Evolutionary conservation across 345 rosid genomes (phyloP).

Genomic region (Reutealis trisperma): DNA sequence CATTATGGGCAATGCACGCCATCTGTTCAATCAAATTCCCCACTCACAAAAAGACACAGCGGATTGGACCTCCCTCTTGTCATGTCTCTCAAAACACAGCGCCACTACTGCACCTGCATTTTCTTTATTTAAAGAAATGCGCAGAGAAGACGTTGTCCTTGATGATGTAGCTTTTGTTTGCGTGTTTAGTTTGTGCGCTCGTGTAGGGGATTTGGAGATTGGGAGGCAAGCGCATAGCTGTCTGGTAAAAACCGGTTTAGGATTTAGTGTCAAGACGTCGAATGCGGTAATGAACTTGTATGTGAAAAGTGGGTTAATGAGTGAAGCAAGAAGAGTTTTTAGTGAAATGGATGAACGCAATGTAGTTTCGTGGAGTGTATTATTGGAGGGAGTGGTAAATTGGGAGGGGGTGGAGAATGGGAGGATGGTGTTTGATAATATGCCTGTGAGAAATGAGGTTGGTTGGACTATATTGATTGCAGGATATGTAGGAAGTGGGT

Average conservation of each 20-base stretch:
- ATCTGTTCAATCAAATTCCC: constrained; percentile 76
- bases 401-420: constrained; percentile 68
- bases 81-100: constrained; percentile 43
- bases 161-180: constrained; percentile 66
- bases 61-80: constrained; percentile 71
- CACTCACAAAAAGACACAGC: constrained; percentile 52
- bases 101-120: constrained; percentile 33
- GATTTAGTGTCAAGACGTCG: constrained; percentile 40
- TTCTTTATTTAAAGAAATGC: constrained; percentile 50
- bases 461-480: constrained; percentile 73
- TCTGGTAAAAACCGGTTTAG: constrained; percentile 54
- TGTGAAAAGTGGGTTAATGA: constrained; percentile 57
- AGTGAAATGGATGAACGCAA: constrained; percentile 49
- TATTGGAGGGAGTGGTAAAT: constrained; percentile 57
- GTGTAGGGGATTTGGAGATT: constrained; percentile 43
- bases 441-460: constrained; percentile 75
- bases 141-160: constrained; percentile 31
- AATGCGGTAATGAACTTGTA: constrained; percentile 77
- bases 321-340: constrained; percentile 47
- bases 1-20: constrained; percentile 40
- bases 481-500: constrained; percentile 65
- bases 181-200: constrained; percentile 54
- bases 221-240: constrained; percentile 68
- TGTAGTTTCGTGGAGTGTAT: constrained; percentile 75
- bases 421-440: constrained; percentile 51